phyloP scores from a whole-genome alignment of 1,139 yeast genomes.

The Kodamaea arcana region DNA sequence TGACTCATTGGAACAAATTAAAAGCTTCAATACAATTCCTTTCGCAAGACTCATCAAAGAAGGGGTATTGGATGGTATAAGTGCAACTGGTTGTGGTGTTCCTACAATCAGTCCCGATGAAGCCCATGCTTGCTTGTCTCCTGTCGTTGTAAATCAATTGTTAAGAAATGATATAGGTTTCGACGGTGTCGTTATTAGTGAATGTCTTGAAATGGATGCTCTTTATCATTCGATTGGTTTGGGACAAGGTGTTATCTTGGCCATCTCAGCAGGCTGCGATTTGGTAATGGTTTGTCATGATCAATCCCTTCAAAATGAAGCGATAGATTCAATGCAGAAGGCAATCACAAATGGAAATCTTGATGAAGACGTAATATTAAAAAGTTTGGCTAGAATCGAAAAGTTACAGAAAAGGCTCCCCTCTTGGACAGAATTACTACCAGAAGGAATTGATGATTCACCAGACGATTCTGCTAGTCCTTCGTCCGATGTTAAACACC shows the following conservation, averaged over 20 bases:
- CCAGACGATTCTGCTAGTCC: neutral
- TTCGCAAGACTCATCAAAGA: conserved; percentile 48
- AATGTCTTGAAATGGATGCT: conserved; percentile 65
- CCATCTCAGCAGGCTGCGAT: conserved; percentile 64
- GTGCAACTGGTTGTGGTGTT: conserved; percentile 69
- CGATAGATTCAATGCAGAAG: conserved; percentile 50
- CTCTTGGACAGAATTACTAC: conserved; percentile 46
- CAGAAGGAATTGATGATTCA: conserved; percentile 16
- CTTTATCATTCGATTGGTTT: conserved; percentile 60
- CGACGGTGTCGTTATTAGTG: conserved; percentile 60
- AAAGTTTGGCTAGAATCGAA: conserved; percentile 44
- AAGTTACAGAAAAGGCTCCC: conserved; percentile 42
- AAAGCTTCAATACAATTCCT: conserved; percentile 49
- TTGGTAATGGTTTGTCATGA: conserved; percentile 62
- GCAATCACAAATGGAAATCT: conserved; percentile 53
- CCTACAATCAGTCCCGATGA: conserved; percentile 61
- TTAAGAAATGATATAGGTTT: conserved; percentile 51
- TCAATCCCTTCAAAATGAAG: conserved; percentile 54
- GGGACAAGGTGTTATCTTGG: conserved; percentile 63
- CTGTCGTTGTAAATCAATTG: conserved; percentile 51
- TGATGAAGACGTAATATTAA: conserved; percentile 42
- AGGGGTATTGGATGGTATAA: conserved; percentile 50
- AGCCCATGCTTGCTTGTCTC: conserved; percentile 60
- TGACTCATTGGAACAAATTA: conserved; percentile 53
- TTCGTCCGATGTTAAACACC: conserved; percentile 4